Conservation (phyloP, 345 rosid species). For the Melaleuca alternifolia region DNA sequence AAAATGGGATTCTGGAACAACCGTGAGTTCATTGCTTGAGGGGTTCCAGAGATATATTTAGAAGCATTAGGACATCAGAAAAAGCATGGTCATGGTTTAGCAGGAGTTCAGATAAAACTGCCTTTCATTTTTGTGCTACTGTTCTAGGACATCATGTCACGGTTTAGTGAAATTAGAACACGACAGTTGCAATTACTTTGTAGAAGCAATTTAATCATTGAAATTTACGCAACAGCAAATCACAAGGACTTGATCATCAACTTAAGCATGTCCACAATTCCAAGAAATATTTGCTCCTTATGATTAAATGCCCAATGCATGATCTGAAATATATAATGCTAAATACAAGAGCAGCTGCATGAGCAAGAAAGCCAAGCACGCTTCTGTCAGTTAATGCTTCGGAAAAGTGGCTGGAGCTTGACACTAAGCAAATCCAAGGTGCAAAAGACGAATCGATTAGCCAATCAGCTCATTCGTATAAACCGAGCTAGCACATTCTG, state of each 20-base stretch:
- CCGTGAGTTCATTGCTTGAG: not conserved
- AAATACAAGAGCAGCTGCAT: not conserved
- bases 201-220: not conserved
- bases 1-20: not conserved
- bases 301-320: not conserved
- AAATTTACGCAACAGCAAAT: not conserved
- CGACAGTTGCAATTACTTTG: not conserved
- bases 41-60: slow-evolving; percentile 1
- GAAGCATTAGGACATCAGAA: not conserved
- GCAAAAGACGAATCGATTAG: not conserved
- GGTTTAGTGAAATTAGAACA: not conserved
- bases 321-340: not conserved
- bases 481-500: not conserved
- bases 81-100: too few species aligned
- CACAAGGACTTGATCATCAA: not conserved
- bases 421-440: not conserved
- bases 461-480: not conserved
- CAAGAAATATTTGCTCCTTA: not conserved
- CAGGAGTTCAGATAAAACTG: too few species aligned
- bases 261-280: not conserved
- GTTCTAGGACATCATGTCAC: not conserved
- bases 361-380: not conserved
- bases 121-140: not conserved
- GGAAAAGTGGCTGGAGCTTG: not conserved
- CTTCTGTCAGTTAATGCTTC: not conserved